These are phyloP conservation scores for Diutina mesorugosa DNA, from an alignment of 1,139 yeast genomes.

Conservation along the genomic window DNA sequence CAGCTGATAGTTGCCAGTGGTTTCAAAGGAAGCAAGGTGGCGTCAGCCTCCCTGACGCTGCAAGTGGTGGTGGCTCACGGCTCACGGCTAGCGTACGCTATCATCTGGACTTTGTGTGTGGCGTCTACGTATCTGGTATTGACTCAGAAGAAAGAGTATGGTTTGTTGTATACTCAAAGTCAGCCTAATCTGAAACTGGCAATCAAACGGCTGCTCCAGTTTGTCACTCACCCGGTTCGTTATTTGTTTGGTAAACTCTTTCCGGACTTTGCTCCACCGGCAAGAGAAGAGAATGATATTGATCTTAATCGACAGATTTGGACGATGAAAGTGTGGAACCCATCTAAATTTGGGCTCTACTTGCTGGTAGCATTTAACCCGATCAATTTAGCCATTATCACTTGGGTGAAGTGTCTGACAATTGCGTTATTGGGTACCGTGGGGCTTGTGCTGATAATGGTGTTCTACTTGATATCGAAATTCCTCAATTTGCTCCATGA, in stretches of 20 bases:
- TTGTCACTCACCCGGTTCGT: neutral
- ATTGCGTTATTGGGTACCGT: neutral
- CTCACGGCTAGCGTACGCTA: neutral
- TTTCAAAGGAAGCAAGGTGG: neutral
- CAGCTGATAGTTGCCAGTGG: neutral
- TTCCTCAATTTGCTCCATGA: neutral
- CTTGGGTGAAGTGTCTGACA: neutral
- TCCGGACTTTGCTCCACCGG: neutral
- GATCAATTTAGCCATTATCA: neutral
- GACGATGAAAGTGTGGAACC: neutral
- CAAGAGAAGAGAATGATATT: neutral
- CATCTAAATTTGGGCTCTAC: neutral
- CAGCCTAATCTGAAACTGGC: constrained; percentile 1
- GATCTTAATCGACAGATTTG: neutral
- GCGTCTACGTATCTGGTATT: neutral
- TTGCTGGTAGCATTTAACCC: neutral
- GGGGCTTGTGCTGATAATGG: neutral
- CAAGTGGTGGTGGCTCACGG: neutral
- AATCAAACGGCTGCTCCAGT: neutral
- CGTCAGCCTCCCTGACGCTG: neutral
- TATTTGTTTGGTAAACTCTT: neutral
- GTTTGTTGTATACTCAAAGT: neutral
- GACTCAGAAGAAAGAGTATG: neutral
- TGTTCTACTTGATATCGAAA: neutral
- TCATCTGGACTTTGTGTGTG: neutral